Base-by-base conservation (phyloP, 2,329 filamentous ascomycete species). In the Clarireedia paspali region DNA sequence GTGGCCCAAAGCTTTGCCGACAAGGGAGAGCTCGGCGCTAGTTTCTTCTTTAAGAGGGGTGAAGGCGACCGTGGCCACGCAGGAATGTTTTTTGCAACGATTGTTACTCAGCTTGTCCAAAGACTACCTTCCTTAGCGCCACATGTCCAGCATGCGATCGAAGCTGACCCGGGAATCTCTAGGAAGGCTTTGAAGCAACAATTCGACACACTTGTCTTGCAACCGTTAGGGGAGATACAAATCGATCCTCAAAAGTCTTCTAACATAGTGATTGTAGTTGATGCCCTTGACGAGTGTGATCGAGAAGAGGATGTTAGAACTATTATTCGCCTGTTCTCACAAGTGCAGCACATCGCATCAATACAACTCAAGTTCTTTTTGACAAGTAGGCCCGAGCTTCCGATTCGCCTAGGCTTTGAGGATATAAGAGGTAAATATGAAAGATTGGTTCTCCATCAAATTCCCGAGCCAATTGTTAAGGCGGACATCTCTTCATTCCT, bases 201-300 rank as follows among this genome's bases (percentile, higher is more conserved):
- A 56, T 76, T 74, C 57, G 26, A 48, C n/a, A 39, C 77, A 62
- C 59, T 77, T 73, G 54, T 76, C 68, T 1, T 70, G 59, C 6
- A 69, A 71, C 6, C 77, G 59, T 17, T 72, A 51, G 1, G 6
- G 7, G 1, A 20, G 20, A 20, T 20, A 20, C 20, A 20, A 20
- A 20, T 0, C 20, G 27, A 34, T n/a, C 64, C 36, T 23, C 36
- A 24, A 4, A 24, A 26, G 14, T 24, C 34, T 10, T 50, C 40
- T 3, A 45, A 2, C 1, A 5, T 40, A 7, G 40, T 53, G 4
- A 10, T 70, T 17, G 64, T 70, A 1, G 57, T 70, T 24, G 67
- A 70, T 60, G 67, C 68, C 1, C 59, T 70, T 36, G 66, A 70
- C 53, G 66, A 70, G 50, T 70, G 66, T 50, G 64, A 65, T 6